phyloP scores from a whole-genome alignment of 164 flowering plant species.

The Tetracentron sinense region DNA sequence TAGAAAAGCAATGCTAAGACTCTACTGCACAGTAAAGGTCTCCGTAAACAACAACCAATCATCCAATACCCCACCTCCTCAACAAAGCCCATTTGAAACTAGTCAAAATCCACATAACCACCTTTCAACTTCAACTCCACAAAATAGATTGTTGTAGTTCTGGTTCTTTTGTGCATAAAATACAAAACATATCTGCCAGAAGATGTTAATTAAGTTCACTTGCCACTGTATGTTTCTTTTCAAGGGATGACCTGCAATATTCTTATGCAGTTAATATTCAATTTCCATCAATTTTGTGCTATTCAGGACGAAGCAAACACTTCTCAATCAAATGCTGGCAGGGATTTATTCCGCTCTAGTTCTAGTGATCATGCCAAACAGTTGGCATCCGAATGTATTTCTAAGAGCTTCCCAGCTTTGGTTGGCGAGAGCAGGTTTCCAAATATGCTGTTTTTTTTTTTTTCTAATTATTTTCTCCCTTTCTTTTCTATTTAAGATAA shows the following conservation, averaged over 20 bases:
- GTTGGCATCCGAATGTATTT: slow-evolving; percentile 26
- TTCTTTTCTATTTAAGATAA: background rate
- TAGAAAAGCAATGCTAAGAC: no score
- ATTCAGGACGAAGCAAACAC: slow-evolving; percentile 52
- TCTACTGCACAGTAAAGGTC: no score
- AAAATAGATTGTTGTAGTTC: no score
- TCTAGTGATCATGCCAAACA: slow-evolving; percentile 38
- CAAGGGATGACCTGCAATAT: background rate
- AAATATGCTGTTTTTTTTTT: slow-evolving; percentile 1
- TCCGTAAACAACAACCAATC: no score
- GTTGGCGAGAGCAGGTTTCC: slow-evolving; percentile 49
- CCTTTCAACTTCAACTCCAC: no score
- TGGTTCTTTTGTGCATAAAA: no score
- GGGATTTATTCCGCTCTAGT: slow-evolving; percentile 27
- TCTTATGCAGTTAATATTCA: background rate
- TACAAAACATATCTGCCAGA: no score
- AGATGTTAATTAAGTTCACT: background rate
- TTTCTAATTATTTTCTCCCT: background rate
- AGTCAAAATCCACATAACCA: no score
- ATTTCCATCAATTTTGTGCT: slow-evolving; percentile 7
- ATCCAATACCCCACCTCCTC: no score
- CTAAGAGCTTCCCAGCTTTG: slow-evolving; percentile 18
- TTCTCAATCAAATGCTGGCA: slow-evolving; percentile 27
- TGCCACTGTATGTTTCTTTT: background rate
- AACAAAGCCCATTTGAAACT: no score